Evolutionary conservation across 192 early-diverging fungal species (phyloP), one percentile per base, ranked within the genome.

Genomic region (Linnemannia hyalina): DNA sequence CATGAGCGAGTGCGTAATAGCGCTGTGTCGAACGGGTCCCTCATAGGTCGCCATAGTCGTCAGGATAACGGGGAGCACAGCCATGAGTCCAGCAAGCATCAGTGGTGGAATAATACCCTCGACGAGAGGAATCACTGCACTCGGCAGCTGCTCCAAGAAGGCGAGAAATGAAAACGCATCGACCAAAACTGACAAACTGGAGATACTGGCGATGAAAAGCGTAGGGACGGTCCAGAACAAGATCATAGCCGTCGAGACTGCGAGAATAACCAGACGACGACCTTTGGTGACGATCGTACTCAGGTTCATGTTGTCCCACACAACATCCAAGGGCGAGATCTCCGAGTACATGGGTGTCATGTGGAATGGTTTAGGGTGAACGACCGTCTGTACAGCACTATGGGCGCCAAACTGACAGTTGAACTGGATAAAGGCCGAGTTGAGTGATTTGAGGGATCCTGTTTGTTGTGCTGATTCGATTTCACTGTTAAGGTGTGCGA

Each of bases 381-480:
- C 80, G 0, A 95, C 89, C 1, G 89, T 88, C 68, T 94, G 93
- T 18, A 93, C 92, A 23, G 96, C 96, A 88, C 96, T 93, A 47
- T 98, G 96, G 1, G 97, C 94, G 0, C 93, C 92, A 40, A 95
- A 89, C 68, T 95, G 92, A 68, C 90, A 86, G 68, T 93, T 91
- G 83, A 98, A 98, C 85, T 95, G 91, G 23, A 98, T 92, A 87
- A 98, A 96, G 6, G 96, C 96, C 38, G 95, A 94, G 32, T 92
- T 91, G 73, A 91, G 76, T 18, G 89, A 86, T 26, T 70, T 74
- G 65, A 71, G n/a, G 54, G 77, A 70, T 6, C 77, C 42, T 1
- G 88, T 41, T 35, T 89, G 47, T 74, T 90, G 89, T 1, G 77
- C 75, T 20, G 89, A 60, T 0, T 87, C 76, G 18, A 95, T 94